Evolutionary conservation across 371 early-diverging fungal genomes (phyloP).

Genomic region (Haplosporangium sp.): DNA sequence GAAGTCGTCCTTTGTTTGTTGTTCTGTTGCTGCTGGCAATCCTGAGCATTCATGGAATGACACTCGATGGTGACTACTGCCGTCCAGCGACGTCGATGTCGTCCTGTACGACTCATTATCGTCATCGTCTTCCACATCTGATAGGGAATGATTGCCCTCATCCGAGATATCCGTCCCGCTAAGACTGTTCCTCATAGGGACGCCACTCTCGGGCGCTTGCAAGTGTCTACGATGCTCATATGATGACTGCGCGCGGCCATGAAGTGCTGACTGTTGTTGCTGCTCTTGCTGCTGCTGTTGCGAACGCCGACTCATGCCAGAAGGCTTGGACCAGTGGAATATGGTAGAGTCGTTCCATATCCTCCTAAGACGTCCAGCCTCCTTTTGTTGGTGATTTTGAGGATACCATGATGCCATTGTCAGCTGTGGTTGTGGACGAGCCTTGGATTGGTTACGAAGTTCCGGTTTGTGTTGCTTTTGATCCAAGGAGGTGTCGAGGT

Average conservation of each 20-base stretch:
- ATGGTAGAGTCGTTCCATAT: conserved; percentile 51
- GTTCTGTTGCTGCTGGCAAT: conserved; percentile 1
- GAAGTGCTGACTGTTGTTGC: not conserved
- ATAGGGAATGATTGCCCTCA: conserved; percentile 40
- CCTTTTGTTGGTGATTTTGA: conserved; percentile 29
- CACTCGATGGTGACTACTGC: conserved; percentile 5
- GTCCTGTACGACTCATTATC: conserved; percentile 5
- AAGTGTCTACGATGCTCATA: not conserved
- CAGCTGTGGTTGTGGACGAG: conserved; percentile 6
- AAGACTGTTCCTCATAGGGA: conserved; percentile 20
- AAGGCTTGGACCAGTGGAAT: conserved; percentile 36
- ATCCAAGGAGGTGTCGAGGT: conserved; percentile 28
- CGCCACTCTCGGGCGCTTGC: not conserved
- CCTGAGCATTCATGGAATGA: conserved; percentile 24
- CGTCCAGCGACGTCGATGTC: not conserved
- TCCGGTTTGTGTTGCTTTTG: conserved; percentile 1
- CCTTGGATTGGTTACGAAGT: conserved; percentile 6
- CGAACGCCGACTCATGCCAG: conserved; percentile 1
- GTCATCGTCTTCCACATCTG: conserved; percentile 42
- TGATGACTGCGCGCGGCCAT: not conserved
- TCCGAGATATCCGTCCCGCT: conserved; percentile 47
- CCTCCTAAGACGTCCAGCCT: conserved; percentile 30
- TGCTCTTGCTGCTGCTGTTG: conserved; percentile 7
- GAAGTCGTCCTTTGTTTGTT: conserved; percentile 28
- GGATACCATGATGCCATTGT: conserved; percentile 32